Evolutionary conservation across 441 rosid genomes (phyloP), one percentile per base, ranked within the genome.

Genomic region (Biscutella laevigata): DNA sequence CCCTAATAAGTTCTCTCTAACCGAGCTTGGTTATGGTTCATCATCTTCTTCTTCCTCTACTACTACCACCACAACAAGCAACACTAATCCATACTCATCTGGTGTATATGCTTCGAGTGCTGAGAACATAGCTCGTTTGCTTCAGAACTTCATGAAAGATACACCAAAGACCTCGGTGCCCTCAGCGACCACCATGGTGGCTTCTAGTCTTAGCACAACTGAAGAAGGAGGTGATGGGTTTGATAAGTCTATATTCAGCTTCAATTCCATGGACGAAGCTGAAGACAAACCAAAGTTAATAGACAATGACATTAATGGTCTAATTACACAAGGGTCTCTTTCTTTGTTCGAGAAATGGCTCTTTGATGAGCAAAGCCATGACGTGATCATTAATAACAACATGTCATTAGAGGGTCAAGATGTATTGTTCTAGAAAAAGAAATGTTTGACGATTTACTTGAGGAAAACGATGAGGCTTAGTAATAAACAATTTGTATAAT

Each of bases 291-390:
- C 83, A 4, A 61, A 29, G 17, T 11, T 57, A 68, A 63, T 61
- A 33, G 49, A 59, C 32, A 51, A 49, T 58, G 64, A 65, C 29
- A 37, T 57, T 42, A 53, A 52, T 45, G 56, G 61, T 52, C 55
- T 47, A 28, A 35, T 69, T 26, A 33, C 49, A 36, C 77, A 77
- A 61, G 86, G 78, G 43, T 85, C 92, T 7, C 75, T 89, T 16
- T 57, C 76, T 6, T 46, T 89, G 74, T 74, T 89, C 10, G 97
- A 89, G 83, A 86, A 82, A 59, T 89, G 97, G 95, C 81, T 89
- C 5, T 71, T 86, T 50, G 97, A 89, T 28, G 97, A 89, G 21
- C 71, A 66, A 32, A 43, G 49, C 39, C 42, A 57, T 12, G 87
- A 78, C 28, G 53, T 38, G 49, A 62, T 75, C 21, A 81, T 72